These are phyloP conservation scores for Ambrosiella cleistominuta DNA, from an alignment of 2,329 filamentous ascomycete genomes.

Conservation along the genomic window DNA sequence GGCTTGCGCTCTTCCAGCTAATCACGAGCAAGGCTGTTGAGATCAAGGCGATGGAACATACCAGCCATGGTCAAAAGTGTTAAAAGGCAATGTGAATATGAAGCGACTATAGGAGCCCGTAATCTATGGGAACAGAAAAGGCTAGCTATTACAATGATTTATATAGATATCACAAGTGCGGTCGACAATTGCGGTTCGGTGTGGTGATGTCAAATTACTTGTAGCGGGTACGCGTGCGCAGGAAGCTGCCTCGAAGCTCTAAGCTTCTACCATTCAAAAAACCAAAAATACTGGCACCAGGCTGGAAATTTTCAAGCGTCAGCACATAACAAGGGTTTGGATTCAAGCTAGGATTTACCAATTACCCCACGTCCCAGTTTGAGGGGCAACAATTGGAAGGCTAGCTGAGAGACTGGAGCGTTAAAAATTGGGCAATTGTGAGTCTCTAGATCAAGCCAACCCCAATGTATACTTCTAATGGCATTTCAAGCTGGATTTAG, in stretches of 20 bases:
- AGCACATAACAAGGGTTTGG: background rate
- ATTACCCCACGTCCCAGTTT: background rate
- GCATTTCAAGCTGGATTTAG: too few relatives aligned
- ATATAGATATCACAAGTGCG: background rate
- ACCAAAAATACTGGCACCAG: background rate
- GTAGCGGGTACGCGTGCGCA: slow-evolving; percentile 9
- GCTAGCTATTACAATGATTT: background rate
- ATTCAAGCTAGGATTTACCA: background rate
- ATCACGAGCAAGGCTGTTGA: background rate
- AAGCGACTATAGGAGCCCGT: background rate
- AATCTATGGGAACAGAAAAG: background rate
- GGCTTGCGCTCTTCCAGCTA: too few relatives aligned
- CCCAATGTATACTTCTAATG: too few relatives aligned
- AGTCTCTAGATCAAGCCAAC: too few relatives aligned
- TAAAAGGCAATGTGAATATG: background rate
- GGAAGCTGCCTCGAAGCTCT: slow-evolving; percentile 10
- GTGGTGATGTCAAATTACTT: background rate
- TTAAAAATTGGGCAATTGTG: too few relatives aligned
- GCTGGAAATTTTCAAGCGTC: slow-evolving; percentile 6
- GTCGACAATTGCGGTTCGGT: background rate
- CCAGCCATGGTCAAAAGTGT: slow-evolving; percentile 11
- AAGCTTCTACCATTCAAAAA: slow-evolving; percentile 5
- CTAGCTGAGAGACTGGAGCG: too few relatives aligned
- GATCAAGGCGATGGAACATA: slow-evolving; percentile 2
- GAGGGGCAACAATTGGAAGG: background rate